phyloP scores from a whole-genome alignment of 805 yeast species.

The Spathaspora passalidarum region DNA sequence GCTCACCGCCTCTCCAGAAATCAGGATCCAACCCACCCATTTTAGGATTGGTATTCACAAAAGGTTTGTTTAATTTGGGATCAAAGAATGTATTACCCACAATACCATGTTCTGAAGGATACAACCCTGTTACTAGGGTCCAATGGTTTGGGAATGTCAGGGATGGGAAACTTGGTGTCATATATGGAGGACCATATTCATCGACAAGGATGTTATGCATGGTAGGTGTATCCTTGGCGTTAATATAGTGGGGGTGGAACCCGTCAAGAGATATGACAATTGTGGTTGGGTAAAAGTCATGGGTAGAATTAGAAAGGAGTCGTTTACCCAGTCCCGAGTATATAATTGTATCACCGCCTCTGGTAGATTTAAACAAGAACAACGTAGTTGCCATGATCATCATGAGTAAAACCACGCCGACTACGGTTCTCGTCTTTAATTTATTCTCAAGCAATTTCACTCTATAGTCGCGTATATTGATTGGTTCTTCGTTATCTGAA shows the following conservation, averaged over 20 bases:
- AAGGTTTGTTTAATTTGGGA: conserved; percentile 50
- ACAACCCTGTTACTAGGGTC: conserved; percentile 83
- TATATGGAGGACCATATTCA: conserved; percentile 69
- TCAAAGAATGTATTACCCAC: conserved; percentile 81
- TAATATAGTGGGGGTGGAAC: conserved; percentile 85
- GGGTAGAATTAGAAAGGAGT: conserved; percentile 55
- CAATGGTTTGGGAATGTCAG: conserved; percentile 92
- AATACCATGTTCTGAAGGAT: conserved; percentile 83
- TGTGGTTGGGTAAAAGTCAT: conserved; percentile 73
- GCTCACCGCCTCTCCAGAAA: conserved; percentile 86
- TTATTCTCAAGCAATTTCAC: conserved; percentile 22
- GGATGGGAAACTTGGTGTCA: conserved; percentile 85
- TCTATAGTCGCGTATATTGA: conserved; percentile 21
- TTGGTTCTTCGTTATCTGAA: conserved; percentile 1
- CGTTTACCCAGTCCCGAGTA: background rate
- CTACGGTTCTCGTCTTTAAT: conserved; percentile 14
- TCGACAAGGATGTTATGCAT: conserved; percentile 54
- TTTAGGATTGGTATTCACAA: conserved; percentile 58
- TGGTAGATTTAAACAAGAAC: background rate
- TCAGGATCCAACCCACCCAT: conserved; percentile 48
- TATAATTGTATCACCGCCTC: background rate
- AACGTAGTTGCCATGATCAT: background rate
- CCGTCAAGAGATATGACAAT: conserved; percentile 81
- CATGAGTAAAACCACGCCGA: conserved; percentile 8
- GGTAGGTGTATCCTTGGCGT: conserved; percentile 63